These are phyloP conservation scores for Alectoria sarmentosa DNA, from an alignment of 495 filamentous ascomycete species.

Conservation along the genomic window DNA sequence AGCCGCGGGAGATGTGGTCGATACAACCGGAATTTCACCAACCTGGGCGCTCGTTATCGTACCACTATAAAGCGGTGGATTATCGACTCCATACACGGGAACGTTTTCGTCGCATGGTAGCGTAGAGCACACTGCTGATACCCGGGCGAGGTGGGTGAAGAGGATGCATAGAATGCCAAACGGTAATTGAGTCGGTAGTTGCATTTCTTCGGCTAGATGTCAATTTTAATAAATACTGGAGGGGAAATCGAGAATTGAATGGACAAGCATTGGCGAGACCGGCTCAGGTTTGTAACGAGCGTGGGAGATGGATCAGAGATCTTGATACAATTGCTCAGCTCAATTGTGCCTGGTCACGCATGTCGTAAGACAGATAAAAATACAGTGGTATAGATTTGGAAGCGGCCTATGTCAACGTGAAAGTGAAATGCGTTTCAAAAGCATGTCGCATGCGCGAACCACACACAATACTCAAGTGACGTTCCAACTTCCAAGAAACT, in stretches of 20 bases:
- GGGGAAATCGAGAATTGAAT: neutral
- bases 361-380: neutral
- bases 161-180: conserved; percentile 1
- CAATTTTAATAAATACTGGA: neutral
- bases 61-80: neutral
- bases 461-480: neutral
- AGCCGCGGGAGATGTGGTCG: neutral
- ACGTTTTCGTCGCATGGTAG: neutral
- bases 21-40: neutral
- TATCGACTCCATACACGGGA: neutral
- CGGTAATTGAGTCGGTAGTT: neutral
- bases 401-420: neutral
- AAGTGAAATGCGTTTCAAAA: no score
- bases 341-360: neutral
- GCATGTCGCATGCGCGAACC: neutral
- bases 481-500: neutral
- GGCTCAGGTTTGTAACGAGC: neutral
- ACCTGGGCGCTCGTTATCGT: neutral
- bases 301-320: neutral
- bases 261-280: neutral
- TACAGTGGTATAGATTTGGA: neutral
- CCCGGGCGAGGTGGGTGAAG: neutral
- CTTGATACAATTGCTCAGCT: neutral
- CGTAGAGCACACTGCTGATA: conserved; percentile 1
- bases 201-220: neutral